Conservation (phyloP, 2,329 filamentous ascomycete species). For the Clonostachys chloroleuca region DNA sequence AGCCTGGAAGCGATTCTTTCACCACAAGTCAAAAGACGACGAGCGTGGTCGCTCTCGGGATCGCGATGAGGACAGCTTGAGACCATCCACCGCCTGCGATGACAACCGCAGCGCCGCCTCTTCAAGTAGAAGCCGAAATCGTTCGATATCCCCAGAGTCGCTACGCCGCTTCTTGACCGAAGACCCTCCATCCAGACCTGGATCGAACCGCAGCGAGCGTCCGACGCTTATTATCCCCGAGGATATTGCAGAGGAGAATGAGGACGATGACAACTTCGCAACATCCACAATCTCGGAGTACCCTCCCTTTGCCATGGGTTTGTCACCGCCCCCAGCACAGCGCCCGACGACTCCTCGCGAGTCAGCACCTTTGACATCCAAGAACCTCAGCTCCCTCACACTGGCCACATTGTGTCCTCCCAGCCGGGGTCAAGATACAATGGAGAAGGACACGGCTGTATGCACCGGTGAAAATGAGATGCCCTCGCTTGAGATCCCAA, state of each 20-base stretch:
- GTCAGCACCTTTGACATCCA: slow-evolving; percentile 11
- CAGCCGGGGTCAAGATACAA: neutral
- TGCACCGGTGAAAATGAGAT: neutral
- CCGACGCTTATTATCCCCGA: slow-evolving; percentile 26
- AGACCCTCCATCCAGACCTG: slow-evolving; percentile 25
- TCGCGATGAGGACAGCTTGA: slow-evolving; percentile 12
- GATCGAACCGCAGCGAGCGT: slow-evolving; percentile 18
- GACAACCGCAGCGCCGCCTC: slow-evolving; percentile 20
- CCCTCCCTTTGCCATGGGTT: slow-evolving; percentile 34
- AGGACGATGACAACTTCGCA: slow-evolving; percentile 60
- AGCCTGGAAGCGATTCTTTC: slow-evolving; percentile 47
- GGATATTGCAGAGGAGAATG: slow-evolving; percentile 24
- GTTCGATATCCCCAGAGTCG: slow-evolving; percentile 47
- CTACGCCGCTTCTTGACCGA: slow-evolving; percentile 46
- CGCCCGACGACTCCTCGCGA: slow-evolving; percentile 20
- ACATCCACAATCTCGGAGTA: slow-evolving; percentile 41
- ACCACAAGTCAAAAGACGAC: slow-evolving; percentile 30
- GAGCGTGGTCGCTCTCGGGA: slow-evolving; percentile 25
- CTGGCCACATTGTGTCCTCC: slow-evolving; percentile 9
- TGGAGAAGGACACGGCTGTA: neutral
- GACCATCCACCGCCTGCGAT: slow-evolving; percentile 16
- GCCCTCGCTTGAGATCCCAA: neutral
- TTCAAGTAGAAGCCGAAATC: slow-evolving; percentile 1
- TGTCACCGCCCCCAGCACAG: slow-evolving; percentile 50
- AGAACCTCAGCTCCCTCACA: slow-evolving; percentile 15